These are phyloP conservation scores for Prunus davidiana DNA, from an alignment of 306 rosid species.

Conservation along the genomic window DNA sequence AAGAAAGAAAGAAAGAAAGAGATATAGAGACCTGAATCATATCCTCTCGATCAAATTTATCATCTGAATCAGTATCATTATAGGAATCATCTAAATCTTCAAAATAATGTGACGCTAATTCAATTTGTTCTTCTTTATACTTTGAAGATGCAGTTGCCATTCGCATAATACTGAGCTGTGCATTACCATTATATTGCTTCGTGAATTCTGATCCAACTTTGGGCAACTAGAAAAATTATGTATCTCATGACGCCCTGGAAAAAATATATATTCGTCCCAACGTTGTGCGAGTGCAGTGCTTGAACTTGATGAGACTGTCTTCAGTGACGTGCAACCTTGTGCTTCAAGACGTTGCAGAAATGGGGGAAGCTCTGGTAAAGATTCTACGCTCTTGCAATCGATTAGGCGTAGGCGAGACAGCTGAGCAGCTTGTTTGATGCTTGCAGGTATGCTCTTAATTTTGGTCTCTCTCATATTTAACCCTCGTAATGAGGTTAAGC, in stretches of 20 bases:
- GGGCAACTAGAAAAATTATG: background rate
- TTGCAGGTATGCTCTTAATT: slow-evolving; percentile 12
- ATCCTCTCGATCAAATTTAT: background rate
- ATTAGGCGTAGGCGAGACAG: background rate
- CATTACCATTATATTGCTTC: background rate
- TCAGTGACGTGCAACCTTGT: background rate
- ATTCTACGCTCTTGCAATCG: background rate
- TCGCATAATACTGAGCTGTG: background rate
- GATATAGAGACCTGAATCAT: background rate
- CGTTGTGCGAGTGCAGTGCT: background rate
- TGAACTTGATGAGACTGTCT: background rate
- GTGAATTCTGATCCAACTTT: background rate
- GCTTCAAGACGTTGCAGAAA: background rate
- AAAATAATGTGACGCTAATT: no score
- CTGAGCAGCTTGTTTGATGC: slow-evolving; percentile 8
- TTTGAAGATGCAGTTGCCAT: background rate
- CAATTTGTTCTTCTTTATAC: background rate
- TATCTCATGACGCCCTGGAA: background rate
- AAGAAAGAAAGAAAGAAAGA: background rate
- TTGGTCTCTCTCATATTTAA: background rate
- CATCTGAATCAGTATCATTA: no score
- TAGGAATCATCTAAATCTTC: no score
- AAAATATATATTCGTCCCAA: background rate
- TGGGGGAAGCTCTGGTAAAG: slow-evolving; percentile 35
- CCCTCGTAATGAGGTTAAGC: background rate